Conservation (phyloP, 2,329 filamentous ascomycete species). For the Talaromyces piceae region DNA sequence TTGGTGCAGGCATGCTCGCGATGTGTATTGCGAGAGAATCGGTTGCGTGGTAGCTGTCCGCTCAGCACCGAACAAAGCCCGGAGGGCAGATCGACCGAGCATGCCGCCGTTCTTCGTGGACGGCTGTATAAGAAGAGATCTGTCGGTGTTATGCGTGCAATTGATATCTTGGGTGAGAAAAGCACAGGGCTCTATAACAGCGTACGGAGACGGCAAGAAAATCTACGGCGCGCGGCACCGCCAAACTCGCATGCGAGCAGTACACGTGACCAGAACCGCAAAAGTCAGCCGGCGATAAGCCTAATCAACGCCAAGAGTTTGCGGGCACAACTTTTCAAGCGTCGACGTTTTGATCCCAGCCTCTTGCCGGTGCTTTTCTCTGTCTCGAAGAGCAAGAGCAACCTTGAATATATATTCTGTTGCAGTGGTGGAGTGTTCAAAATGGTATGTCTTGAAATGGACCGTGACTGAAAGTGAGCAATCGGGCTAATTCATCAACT, state of each 20-base stretch:
- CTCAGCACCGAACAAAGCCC: conserved; percentile 22
- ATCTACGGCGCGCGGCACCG: neutral
- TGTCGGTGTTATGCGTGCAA: neutral
- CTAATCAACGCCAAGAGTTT: conserved; percentile 7
- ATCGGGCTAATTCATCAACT: neutral
- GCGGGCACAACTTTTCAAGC: conserved; percentile 11
- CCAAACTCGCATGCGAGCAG: neutral
- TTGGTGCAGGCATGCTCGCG: conserved; percentile 38
- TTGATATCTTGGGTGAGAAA: neutral
- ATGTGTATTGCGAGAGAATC: conserved; percentile 16
- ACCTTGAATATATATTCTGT: neutral
- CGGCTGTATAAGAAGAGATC: no score
- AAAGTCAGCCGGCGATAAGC: neutral
- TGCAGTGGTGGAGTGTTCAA: neutral
- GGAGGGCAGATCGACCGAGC: conserved; percentile 31
- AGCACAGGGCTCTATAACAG: conserved; percentile 1
- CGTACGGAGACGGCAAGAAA: neutral
- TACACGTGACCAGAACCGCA: neutral
- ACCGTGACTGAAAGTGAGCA: neutral
- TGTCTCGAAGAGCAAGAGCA: neutral
- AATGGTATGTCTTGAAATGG: conserved; percentile 2
- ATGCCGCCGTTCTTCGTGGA: conserved; percentile 15
- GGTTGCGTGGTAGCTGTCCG: conserved; percentile 8
- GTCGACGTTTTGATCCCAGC: neutral
- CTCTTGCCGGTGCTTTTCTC: neutral